phyloP scores from a whole-genome alignment of 306 rosid genomes.

The Fragaria nilgerrensis region DNA sequence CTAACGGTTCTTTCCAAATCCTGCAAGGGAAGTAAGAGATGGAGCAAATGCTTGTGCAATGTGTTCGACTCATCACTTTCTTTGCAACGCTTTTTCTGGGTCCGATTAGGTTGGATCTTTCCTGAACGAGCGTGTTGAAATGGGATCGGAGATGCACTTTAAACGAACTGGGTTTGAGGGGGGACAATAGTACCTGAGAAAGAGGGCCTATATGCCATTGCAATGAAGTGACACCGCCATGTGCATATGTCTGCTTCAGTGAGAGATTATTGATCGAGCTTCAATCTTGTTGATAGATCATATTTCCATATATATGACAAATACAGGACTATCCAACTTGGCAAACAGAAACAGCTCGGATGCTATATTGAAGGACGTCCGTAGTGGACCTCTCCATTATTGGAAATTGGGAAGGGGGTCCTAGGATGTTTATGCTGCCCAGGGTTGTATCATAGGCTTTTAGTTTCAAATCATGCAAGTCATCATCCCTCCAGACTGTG shows the following conservation, averaged over 20 bases:
- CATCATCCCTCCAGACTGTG: neutral
- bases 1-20: neutral
- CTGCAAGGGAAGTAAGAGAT: neutral
- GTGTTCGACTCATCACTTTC: neutral
- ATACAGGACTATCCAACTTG: neutral
- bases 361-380: neutral
- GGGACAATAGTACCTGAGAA: neutral
- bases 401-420: neutral
- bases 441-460: neutral
- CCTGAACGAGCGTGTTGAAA: neutral
- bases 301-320: neutral
- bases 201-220: conserved; percentile 4
- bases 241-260: neutral
- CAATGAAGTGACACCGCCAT: conserved; percentile 8
- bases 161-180: neutral
- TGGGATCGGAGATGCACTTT: conserved; percentile 1
- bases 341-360: neutral
- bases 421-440: neutral
- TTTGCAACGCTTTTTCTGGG: conserved; percentile 4
- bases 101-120: neutral
- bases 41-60: neutral
- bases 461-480: neutral
- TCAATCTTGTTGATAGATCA: neutral
- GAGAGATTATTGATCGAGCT: neutral
- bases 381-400: neutral